These are phyloP conservation scores for Miamiensis avidus DNA, from an alignment of 169 alveolate species.

Conservation along the genomic window DNA sequence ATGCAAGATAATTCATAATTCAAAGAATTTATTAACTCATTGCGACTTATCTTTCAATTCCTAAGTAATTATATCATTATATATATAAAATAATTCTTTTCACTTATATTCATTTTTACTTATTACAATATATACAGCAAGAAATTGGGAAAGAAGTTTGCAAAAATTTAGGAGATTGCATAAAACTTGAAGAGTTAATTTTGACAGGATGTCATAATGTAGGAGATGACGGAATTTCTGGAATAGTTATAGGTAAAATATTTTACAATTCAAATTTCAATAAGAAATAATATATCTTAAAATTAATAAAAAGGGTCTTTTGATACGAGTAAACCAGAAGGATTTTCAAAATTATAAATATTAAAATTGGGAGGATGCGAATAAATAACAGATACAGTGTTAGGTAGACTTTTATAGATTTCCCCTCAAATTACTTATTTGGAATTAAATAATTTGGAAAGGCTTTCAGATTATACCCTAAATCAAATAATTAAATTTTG, in stretches of 20 bases:
- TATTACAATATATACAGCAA: neutral
- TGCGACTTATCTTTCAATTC: neutral
- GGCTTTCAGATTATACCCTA: neutral
- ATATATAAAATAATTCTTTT: too few species aligned
- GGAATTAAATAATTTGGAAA: conserved; percentile 21
- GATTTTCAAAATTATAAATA: conserved; percentile 1
- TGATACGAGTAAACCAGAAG: neutral
- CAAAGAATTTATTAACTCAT: too few species aligned
- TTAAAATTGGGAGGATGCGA: conserved; percentile 16
- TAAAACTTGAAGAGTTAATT: conserved; percentile 5
- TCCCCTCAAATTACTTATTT: conserved; percentile 1
- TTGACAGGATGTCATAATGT: conserved; percentile 3
- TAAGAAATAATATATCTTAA: too few species aligned
- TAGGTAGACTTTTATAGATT: conserved; percentile 11
- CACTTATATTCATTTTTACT: too few species aligned
- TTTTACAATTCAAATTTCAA: too few species aligned
- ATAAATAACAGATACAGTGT: conserved; percentile 1
- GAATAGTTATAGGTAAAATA: neutral
- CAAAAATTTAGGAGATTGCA: conserved; percentile 13
- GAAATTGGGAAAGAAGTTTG: conserved; percentile 5
- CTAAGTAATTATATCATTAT: neutral
- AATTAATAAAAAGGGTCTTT: neutral
- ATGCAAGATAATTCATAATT: too few species aligned
- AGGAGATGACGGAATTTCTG: conserved; percentile 7
- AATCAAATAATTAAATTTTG: neutral